Evolutionary conservation across 768 basidiomycete genomes (phyloP), one percentile per base, ranked within the genome.

Genomic region (Lyophyllum semitale): DNA sequence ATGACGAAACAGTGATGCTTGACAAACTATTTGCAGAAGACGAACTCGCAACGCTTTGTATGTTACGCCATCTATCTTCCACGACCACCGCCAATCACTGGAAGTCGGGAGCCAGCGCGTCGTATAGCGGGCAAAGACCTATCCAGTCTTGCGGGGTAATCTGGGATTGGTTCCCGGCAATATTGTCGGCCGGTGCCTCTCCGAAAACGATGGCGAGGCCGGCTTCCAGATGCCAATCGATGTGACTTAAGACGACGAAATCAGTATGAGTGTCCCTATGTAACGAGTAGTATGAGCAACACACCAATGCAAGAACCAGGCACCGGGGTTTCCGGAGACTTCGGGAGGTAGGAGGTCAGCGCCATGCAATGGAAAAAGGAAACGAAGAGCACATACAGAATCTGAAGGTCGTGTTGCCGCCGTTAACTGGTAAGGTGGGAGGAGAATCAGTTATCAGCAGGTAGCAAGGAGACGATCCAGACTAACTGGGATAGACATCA

Each of bases 251-350:
- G 18, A 38, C 17, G 22, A 26, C 0, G 18, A 35, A n/a, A 29
- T 33, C 26, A 48, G 35, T 32, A 25, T 29, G 23, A 37, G 15
- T 1, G 2, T 17, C 32, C 8, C 32, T 22, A 20, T 43, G 2
- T 25, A 13, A 8, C 20, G 2, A 27, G 8, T 11, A 33, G 26
- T 7, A 11, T 2, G 1, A 8, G 13, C 22, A 25, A 56, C 52
- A 12, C 41, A 75, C 74, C 73, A 73, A 51, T 78, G 78, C 46
- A 79, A 68, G 69, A 80, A 75, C 80, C 83, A 84, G 6, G 81
- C 79, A 22, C 87, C 87, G 0, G 87, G 73, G 68, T 88, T 88
- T 56, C 84, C 81, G 33, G 63, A 66, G 61, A 64, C 59, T 59
- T 27, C 32, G 8, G 11, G 17, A 17, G 6, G 32, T 38, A 15